Conservation (phyloP, 2,329 filamentous ascomycete species). For the Colletotrichum sp. region DNA sequence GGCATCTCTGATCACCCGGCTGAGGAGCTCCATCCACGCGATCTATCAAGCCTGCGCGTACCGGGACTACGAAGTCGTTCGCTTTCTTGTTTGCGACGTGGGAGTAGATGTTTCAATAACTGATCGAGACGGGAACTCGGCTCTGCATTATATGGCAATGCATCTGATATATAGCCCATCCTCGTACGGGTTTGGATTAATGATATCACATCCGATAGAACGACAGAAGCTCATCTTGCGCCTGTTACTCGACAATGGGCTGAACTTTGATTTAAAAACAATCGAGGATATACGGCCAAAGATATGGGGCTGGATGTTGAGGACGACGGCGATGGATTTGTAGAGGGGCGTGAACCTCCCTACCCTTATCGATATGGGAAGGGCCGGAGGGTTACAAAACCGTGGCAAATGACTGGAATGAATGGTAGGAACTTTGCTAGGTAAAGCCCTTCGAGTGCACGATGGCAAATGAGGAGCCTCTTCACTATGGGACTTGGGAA, state of each 20-base stretch:
- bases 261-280: neutral
- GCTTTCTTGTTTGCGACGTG: neutral
- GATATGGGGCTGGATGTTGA: neutral
- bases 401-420: too few relatives aligned
- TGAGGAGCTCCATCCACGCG: neutral
- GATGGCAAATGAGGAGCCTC: too few relatives aligned
- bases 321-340: too few relatives aligned
- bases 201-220: neutral
- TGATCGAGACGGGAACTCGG: neutral
- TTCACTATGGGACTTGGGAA: too few relatives aligned
- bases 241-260: accelerated
- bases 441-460: too few relatives aligned
- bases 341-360: too few relatives aligned
- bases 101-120: neutral
- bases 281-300: neutral
- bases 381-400: too few relatives aligned
- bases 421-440: too few relatives aligned
- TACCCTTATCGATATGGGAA: too few relatives aligned
- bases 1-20: neutral
- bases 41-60: neutral
- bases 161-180: too few relatives aligned
- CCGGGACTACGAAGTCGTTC: neutral
- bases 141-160: neutral
- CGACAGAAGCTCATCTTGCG: accelerated
- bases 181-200: too few relatives aligned